Conservation (phyloP, 2,329 filamentous ascomycete species). For the Monosporascus sp. region DNA sequence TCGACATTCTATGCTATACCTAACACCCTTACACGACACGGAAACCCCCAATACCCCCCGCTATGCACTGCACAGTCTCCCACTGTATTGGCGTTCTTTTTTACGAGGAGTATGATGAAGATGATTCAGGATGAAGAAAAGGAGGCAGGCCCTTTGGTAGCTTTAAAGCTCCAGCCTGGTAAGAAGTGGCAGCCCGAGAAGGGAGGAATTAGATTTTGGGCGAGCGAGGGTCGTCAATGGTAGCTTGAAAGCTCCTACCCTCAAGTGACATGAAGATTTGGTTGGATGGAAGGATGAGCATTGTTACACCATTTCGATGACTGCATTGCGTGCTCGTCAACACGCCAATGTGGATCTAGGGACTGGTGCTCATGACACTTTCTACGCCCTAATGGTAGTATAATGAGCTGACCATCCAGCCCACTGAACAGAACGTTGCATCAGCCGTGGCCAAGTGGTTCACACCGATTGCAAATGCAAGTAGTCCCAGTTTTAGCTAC, state of each 20-base stretch:
- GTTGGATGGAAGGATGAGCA: neutral
- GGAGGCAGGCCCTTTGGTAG: constrained; percentile 51
- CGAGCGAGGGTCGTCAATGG: constrained; percentile 39
- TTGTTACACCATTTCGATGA: neutral
- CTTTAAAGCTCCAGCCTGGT: constrained; percentile 61
- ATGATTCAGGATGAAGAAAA: constrained; percentile 20
- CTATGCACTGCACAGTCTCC: constrained; percentile 28
- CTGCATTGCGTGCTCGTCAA: neutral
- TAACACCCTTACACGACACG: constrained; percentile 15
- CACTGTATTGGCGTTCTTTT: constrained; percentile 5
- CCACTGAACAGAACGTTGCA: neutral
- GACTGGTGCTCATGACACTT: neutral
- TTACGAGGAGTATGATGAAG: constrained; percentile 28
- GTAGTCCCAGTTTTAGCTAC: neutral
- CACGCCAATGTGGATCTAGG: neutral
- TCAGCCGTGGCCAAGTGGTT: neutral
- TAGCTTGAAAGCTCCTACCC: constrained; percentile 47
- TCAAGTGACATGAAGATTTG: constrained; percentile 9
- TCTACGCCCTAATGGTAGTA: neutral
- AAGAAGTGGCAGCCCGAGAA: constrained; percentile 24
- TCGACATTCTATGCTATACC: neutral
- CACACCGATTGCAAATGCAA: neutral
- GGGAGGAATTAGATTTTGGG: constrained; percentile 24
- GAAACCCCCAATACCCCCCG: constrained; percentile 18
- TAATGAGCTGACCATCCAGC: neutral